Base-by-base conservation (phyloP, 2,329 filamentous ascomycete species). In the Neofusicoccum sp. region DNA sequence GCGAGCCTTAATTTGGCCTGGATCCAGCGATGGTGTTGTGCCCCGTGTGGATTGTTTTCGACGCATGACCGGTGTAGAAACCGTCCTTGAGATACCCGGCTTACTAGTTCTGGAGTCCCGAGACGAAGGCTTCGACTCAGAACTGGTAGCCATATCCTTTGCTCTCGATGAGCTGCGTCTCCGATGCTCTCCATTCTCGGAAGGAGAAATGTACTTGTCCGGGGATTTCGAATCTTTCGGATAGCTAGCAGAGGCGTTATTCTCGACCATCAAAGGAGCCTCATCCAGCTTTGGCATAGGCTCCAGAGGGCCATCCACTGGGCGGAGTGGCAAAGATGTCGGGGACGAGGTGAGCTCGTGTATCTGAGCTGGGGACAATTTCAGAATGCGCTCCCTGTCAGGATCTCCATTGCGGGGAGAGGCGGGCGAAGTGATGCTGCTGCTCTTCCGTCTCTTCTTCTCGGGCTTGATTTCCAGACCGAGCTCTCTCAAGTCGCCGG, bases 341-440 rank as follows among this genome's bases (percentile, higher is more conserved):
- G 82, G 80, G 11, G 82, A 82, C 14, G 78, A 75, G 5, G 81
- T 83, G 43, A 86, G 76, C 45, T 83, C 81, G 43, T 82, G 77
- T 2, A 86, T 80, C 68, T 84, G 78, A 41, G 77, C 77, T 2
- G 80, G 78, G 3, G 83, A 84, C 31, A 85, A 71, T 65, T 83
- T 85, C 61, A 82, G 69, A 3, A 80, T 69, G 63, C 74, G 77
- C 4, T 79, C 70, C 49, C 36, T 48, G 30, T 61, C 59, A 2
- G 40, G 20, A 11, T 61, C 59, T 24, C 49, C 40, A 6, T 11
- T 28, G 7, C 38, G 58, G 1, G 59, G 34, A 8, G 59, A 61
- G 48, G 16, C 28, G 6, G 59, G 49, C 14, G 31, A 53, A 20
- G 59, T 48, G 11, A 48, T 30, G 16, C 49, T 61, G 31, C 49